Percentiles rank a stretch among this genome's conserved stretches.
Conservation (phyloP, 208 protist genomes). For the Trypanosoma brucei region DNA sequence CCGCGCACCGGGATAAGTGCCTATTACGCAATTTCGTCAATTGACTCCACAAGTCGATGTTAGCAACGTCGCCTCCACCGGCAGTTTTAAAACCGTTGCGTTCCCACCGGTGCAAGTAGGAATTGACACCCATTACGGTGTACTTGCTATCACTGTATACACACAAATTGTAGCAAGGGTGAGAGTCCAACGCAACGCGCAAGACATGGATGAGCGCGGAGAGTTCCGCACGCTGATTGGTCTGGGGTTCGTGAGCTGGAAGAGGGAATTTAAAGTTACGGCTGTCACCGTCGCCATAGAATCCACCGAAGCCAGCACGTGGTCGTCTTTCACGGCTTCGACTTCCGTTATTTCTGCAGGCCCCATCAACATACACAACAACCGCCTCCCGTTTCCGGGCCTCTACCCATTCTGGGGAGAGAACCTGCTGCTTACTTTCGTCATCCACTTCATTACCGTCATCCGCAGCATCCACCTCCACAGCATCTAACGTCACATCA, state of each 20-base stretch:
- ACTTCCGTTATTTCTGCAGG: conserved; percentile 70
- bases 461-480: not conserved
- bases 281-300: conserved; percentile 53
- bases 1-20: conserved; percentile 49
- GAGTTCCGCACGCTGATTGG: conserved; percentile 84
- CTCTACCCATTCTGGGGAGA: conserved; percentile 7
- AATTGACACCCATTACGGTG: conserved; percentile 56
- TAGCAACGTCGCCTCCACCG: conserved; percentile 38
- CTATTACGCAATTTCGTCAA: conserved; percentile 30
- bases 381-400: conserved; percentile 17
- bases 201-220: conserved; percentile 72
- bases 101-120: conserved; percentile 50
- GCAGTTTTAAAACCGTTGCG: conserved; percentile 47
- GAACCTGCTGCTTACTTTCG: not conserved
- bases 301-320: conserved; percentile 73
- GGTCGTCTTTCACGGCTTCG: conserved; percentile 10
- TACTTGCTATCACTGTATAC: conserved; percentile 81
- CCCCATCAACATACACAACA: conserved; percentile 80
- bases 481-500: not conserved
- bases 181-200: conserved; percentile 31
- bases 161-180: conserved; percentile 35
- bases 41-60: conserved; percentile 64
- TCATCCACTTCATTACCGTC: not conserved
- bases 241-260: conserved; percentile 49
- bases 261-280: conserved; percentile 72